These are phyloP conservation scores for Yarrowia alimentaria DNA, from an alignment of 805 yeast genomes.

Conservation along the genomic window DNA sequence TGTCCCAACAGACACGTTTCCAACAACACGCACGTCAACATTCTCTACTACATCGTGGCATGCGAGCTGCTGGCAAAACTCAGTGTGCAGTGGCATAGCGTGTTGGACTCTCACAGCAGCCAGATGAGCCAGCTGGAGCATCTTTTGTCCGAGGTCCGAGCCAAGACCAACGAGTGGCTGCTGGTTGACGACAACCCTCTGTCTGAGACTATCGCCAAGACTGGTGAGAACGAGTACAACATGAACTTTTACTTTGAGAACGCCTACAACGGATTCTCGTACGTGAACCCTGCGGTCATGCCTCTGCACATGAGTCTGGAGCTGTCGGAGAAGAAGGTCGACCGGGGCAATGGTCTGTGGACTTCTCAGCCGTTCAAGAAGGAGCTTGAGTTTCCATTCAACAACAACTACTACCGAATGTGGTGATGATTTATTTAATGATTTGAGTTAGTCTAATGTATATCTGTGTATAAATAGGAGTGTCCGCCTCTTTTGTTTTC, in stretches of 20 bases:
- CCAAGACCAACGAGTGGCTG: constrained; percentile 7
- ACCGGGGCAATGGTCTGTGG: constrained; percentile 19
- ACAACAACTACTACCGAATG: constrained; percentile 12
- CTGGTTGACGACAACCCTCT: constrained; percentile 3
- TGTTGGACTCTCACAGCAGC: neutral
- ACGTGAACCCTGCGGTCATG: constrained; percentile 1
- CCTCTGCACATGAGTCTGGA: constrained; percentile 1
- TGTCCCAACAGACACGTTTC: constrained; percentile 4
- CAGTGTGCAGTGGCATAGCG: constrained; percentile 9
- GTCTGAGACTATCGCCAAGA: constrained; percentile 15
- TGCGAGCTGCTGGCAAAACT: constrained; percentile 11
- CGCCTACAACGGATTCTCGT: constrained; percentile 13
- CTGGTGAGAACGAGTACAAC: constrained; percentile 22
- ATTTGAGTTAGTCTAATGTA: too few species aligned
- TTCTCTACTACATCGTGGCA: constrained; percentile 1
- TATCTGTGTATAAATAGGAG: too few species aligned
- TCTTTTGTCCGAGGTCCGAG: neutral
- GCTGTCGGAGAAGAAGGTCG: constrained; percentile 9
- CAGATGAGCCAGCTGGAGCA: neutral
- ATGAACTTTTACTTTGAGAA: constrained; percentile 15
- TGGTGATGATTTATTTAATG: constrained; percentile 1
- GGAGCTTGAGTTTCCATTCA: constrained; percentile 14
- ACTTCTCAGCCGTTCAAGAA: constrained; percentile 7
- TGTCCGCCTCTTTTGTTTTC: too few species aligned
- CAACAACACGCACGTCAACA: constrained; percentile 11